These are phyloP conservation scores for Aegilops longissima DNA, from an alignment of 176 grass and related monocot species.

Conservation along the genomic window DNA sequence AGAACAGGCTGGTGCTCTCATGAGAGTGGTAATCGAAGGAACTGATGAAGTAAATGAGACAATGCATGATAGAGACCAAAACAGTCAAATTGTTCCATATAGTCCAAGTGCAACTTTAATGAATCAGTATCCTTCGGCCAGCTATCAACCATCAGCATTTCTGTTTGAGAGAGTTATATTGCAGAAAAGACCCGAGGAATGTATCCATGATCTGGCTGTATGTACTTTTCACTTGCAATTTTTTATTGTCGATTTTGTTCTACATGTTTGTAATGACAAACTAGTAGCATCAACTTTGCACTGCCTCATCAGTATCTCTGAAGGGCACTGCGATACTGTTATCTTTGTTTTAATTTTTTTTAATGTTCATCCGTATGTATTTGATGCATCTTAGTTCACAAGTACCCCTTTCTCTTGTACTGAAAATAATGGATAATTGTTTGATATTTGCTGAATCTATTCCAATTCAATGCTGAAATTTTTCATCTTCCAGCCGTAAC, in stretches of 20 bases:
- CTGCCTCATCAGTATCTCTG: background rate
- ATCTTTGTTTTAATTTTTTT: conserved; percentile 3
- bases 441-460: conserved; percentile 20
- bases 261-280: background rate
- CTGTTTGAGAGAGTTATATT: conserved; percentile 74
- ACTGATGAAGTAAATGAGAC: conserved; percentile 30
- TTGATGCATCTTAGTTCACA: background rate
- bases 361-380: background rate
- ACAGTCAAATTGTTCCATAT: conserved; percentile 58
- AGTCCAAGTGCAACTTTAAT: conserved; percentile 27
- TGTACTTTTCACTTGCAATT: conserved; percentile 21
- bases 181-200: conserved; percentile 54
- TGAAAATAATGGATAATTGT: background rate
- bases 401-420: background rate
- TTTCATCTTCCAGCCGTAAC: conserved; percentile 15
- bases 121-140: conserved; percentile 37
- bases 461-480: conserved; percentile 3
- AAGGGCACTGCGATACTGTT: background rate
- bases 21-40: conserved; percentile 16
- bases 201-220: conserved; percentile 66
- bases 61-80: conserved; percentile 29
- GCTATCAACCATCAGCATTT: conserved; percentile 57
- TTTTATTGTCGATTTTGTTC: background rate
- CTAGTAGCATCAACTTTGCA: background rate
- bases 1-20: conserved; percentile 26